Evolutionary conservation across 192 early-diverging fungal genomes (phyloP), one percentile per base, ranked within the genome.

Genomic region (Coemansia pectinata): DNA sequence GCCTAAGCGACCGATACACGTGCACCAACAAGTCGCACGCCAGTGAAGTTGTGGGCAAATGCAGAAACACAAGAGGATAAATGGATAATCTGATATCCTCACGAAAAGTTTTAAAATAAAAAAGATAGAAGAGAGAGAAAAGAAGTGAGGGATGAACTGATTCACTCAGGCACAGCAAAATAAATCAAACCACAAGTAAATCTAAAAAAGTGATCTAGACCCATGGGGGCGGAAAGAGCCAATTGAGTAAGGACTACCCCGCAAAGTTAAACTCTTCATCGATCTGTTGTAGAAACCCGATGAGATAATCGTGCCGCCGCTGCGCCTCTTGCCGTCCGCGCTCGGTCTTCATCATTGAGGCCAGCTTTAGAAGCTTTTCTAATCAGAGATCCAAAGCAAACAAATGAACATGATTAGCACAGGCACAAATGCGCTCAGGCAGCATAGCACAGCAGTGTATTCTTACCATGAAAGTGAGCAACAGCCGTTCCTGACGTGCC

Each of bases 351-450:
- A 92, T 89, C 87, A 88, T 88, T 23, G 70, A 69, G 47, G 81
- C 82, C 15, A 92, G 76, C 36, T 79, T 74, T 36, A 90, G 84
- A 15, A 92, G 79, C 77, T 92, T 92, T 31, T 92, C 90, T 87
- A 79, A n/a, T 2, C 15, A 21, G 29, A 31, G 25, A 33, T 0
- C n/a, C 23, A 55, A 55, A 2, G 21, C 8, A 55, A 55, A 25
- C 48, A 21, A 55, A 5, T 1, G 4, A 44, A 4, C 4, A 55
- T 25, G 25, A 27, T 55, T 55, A 55, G 52, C 12, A 21, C 27
- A 23, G 52, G 25, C 23, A 21, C 19, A 23, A 23, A 21, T 19
- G 19, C 47, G 52, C 23, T 9, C 50, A 55, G 27, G 15, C 25
- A 55, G 5, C 27, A 1, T 27, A 2, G 2, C 10, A 19, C 4